Evolutionary conservation across 2,329 filamentous ascomycete species (phyloP).

Genomic region (Penicillium freii): DNA sequence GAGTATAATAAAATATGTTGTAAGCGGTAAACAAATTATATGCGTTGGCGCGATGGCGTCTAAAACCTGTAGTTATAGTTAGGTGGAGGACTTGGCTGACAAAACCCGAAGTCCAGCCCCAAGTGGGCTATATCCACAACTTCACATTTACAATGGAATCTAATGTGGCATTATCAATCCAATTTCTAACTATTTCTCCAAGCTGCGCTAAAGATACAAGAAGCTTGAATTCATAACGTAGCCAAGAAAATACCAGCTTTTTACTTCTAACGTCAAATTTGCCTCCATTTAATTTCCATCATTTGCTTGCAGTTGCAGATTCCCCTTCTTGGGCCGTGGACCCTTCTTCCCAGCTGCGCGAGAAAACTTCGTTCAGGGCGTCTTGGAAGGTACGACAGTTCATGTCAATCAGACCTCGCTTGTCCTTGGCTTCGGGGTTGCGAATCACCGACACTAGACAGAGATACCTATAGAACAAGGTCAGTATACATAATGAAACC

Average conservation of each 20-base stretch:
- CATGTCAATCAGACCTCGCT: constrained; percentile 65
- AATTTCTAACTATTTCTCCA: background rate
- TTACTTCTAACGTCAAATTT: background rate
- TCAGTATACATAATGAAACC: background rate
- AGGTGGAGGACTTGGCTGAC: constrained; percentile 5
- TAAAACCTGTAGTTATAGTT: too few species aligned
- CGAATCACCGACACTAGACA: constrained; percentile 65
- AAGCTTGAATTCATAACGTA: background rate
- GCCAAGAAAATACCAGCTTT: background rate
- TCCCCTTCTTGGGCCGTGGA: background rate
- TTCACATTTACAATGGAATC: background rate
- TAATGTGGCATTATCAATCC: background rate
- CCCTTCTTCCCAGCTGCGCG: constrained; percentile 48
- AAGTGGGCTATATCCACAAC: background rate
- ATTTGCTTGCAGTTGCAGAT: constrained; percentile 5
- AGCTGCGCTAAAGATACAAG: constrained; percentile 4
- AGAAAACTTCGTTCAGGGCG: constrained; percentile 61
- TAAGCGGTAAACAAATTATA: too few species aligned
- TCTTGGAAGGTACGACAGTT: constrained; percentile 64
- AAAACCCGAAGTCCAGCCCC: background rate
- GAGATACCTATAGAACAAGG: constrained; percentile 52
- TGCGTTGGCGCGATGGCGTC: too few species aligned
- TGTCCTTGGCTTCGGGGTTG: constrained; percentile 62
- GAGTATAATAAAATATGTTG: too few species aligned
- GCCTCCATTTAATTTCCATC: constrained; percentile 8